Percentiles rank a stretch among this genome's conserved stretches.
These are phyloP conservation scores for Nemania bipapillata DNA, from an alignment of 2,329 filamentous ascomycete genomes.

Conservation along the genomic window DNA sequence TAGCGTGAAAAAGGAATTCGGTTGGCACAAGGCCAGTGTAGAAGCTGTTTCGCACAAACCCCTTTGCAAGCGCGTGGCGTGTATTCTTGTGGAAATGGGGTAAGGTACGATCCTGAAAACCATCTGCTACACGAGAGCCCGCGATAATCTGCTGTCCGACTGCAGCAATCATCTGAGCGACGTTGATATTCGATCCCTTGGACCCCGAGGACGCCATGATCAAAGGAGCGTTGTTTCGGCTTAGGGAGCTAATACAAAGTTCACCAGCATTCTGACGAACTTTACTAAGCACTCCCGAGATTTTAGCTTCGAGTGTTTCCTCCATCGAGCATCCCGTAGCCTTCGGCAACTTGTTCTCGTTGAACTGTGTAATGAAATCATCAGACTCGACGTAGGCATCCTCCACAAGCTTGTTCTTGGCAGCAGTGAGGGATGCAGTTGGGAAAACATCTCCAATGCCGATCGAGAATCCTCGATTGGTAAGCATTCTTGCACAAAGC, in stretches of 20 bases:
- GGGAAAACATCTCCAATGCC: conserved; percentile 96
- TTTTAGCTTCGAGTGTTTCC: conserved; percentile 87
- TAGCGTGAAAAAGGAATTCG: conserved; percentile 98
- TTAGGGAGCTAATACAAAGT: conserved; percentile 89
- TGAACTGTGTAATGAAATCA: conserved; percentile 82
- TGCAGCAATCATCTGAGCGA: conserved; percentile 97
- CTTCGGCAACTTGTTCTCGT: conserved; percentile 82
- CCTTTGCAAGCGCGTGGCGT: conserved; percentile 91
- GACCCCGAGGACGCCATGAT: conserved; percentile 98
- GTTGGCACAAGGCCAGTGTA: conserved; percentile 89
- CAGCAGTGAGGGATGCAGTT: conserved; percentile 72
- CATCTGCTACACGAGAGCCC: conserved; percentile 89
- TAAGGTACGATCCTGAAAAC: conserved; percentile 93
- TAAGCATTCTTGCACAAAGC: conserved; percentile 86
- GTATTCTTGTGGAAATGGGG: conserved; percentile 96
- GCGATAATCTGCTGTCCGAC: conserved; percentile 99
- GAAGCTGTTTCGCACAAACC: conserved; percentile 97
- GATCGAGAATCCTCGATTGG: conserved; percentile 93
- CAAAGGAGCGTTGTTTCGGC: conserved; percentile 88
- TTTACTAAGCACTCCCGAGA: conserved; percentile 90
- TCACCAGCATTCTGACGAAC: conserved; percentile 92
- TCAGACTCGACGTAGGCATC: conserved; percentile 84
- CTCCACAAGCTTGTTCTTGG: conserved; percentile 80
- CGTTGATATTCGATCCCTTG: conserved; percentile 97
- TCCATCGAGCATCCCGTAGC: conserved; percentile 90